Conservation (phyloP, 768 basidiomycete genomes). For the Trametes maxima region DNA sequence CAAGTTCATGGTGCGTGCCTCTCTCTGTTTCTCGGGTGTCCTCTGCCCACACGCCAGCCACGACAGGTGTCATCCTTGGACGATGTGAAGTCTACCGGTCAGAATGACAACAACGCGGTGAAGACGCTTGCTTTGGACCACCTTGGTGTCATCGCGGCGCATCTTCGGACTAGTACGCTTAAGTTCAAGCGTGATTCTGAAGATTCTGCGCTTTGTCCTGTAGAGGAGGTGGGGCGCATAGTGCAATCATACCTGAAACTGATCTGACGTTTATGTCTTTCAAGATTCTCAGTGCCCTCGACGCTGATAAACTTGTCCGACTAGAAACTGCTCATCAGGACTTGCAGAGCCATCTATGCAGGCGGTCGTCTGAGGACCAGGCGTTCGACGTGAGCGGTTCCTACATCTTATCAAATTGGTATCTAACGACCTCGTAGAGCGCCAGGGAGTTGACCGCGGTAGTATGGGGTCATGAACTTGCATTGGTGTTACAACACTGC, state of each 20-base stretch:
- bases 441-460: conserved; percentile 82
- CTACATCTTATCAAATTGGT: background rate
- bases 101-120: conserved; percentile 77
- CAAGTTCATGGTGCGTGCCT: conserved; percentile 71
- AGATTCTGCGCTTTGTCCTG: conserved; percentile 44
- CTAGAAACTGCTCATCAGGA: conserved; percentile 66
- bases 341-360: conserved; percentile 66
- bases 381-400: conserved; percentile 66
- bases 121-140: conserved; percentile 93
- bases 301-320: conserved; percentile 54
- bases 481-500: conserved; percentile 63
- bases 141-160: conserved; percentile 88
- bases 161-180: conserved; percentile 63
- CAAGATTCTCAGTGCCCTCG: conserved; percentile 56
- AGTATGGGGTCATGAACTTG: conserved; percentile 81
- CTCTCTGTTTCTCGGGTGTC: background rate
- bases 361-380: conserved; percentile 76
- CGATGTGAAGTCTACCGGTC: conserved; percentile 68
- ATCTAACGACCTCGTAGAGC: conserved; percentile 51
- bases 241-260: background rate
- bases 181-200: conserved; percentile 37
- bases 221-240: conserved; percentile 65
- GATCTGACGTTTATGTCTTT: background rate
- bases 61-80: conserved; percentile 78
- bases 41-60: background rate